Evolutionary conservation across 1,284 basidiomycete species (phyloP).

Genomic region (Tremellales sp.): DNA sequence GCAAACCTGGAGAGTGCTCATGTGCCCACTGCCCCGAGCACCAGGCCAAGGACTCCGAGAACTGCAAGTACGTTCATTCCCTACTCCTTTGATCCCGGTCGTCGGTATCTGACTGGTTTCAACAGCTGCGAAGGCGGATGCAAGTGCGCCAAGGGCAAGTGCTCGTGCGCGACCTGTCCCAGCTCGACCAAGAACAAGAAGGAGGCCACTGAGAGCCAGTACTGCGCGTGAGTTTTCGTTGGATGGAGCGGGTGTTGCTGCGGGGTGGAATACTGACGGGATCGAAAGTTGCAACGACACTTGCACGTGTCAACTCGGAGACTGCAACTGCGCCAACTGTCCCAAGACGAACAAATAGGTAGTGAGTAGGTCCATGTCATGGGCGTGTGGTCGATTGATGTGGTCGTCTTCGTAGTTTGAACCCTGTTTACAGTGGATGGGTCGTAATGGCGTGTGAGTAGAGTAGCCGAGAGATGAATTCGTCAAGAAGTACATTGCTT

Average conservation of each 20-base stretch:
- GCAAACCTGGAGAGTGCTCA: conserved; percentile 15
- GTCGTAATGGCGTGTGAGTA: background rate
- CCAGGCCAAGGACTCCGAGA: conserved; percentile 10
- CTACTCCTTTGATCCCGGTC: background rate
- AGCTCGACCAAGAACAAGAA: conserved; percentile 21
- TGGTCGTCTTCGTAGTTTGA: background rate
- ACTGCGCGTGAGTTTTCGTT: conserved; percentile 11
- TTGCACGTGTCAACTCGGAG: conserved; percentile 26
- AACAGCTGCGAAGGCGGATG: conserved; percentile 17
- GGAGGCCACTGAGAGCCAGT: conserved; percentile 4
- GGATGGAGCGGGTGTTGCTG: background rate
- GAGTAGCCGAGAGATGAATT: background rate
- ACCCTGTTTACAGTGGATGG: background rate
- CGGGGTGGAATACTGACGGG: background rate
- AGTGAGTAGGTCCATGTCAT: background rate
- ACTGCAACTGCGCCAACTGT: conserved; percentile 25
- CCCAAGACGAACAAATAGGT: conserved; percentile 8
- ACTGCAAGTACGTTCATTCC: conserved; percentile 16
- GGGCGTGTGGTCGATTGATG: too few species aligned
- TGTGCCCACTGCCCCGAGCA: conserved; percentile 21
- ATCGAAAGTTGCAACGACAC: background rate
- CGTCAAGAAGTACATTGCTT: background rate
- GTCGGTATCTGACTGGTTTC: background rate
- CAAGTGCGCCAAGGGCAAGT: conserved; percentile 23
- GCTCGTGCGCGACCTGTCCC: conserved; percentile 14